Conservation (phyloP, 2,329 filamentous ascomycete species). For the Trichophyton schoenleinii region DNA sequence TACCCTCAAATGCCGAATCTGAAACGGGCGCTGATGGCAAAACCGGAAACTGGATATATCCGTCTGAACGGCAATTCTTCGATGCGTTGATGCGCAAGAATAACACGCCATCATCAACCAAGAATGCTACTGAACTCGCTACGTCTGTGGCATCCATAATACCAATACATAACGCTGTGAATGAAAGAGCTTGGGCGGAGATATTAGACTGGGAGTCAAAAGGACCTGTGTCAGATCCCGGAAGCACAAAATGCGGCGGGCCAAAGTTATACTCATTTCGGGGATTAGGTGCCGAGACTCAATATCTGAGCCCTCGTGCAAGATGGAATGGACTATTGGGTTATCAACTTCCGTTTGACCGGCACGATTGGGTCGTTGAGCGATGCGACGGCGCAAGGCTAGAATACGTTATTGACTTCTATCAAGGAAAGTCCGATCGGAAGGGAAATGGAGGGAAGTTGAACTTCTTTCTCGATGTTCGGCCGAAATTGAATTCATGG, state of each 20-base stretch:
- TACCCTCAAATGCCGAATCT: slow-evolving; percentile 60
- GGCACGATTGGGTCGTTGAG: slow-evolving; percentile 96
- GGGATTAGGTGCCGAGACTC: slow-evolving; percentile 44
- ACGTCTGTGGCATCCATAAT: slow-evolving; percentile 83
- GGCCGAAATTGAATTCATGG: slow-evolving; percentile 52
- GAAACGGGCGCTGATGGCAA: slow-evolving; percentile 59
- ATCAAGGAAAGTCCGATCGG: slow-evolving; percentile 52
- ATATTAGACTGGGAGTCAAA: slow-evolving; percentile 80
- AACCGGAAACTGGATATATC: slow-evolving; percentile 92
- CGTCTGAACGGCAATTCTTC: slow-evolving; percentile 95
- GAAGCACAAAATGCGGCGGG: slow-evolving; percentile 56
- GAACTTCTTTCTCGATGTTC: slow-evolving; percentile 53
- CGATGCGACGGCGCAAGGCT: slow-evolving; percentile 62
- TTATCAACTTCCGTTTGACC: slow-evolving; percentile 85
- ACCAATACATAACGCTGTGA: slow-evolving; percentile 96
- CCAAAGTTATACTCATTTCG: slow-evolving; percentile 75
- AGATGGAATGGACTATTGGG: slow-evolving; percentile 71
- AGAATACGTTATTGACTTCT: slow-evolving; percentile 98
- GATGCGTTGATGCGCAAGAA: slow-evolving; percentile 91
- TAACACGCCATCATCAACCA: slow-evolving; percentile 48
- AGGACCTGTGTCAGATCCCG: slow-evolving; percentile 42
- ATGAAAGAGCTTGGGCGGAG: slow-evolving; percentile 88
- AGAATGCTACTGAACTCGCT: slow-evolving; percentile 34
- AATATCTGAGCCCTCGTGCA: slow-evolving; percentile 64
- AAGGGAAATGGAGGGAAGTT: slow-evolving; percentile 31